Base-by-base conservation (phyloP, 2,329 filamentous ascomycete genomes). In the Endothia cerciana region DNA sequence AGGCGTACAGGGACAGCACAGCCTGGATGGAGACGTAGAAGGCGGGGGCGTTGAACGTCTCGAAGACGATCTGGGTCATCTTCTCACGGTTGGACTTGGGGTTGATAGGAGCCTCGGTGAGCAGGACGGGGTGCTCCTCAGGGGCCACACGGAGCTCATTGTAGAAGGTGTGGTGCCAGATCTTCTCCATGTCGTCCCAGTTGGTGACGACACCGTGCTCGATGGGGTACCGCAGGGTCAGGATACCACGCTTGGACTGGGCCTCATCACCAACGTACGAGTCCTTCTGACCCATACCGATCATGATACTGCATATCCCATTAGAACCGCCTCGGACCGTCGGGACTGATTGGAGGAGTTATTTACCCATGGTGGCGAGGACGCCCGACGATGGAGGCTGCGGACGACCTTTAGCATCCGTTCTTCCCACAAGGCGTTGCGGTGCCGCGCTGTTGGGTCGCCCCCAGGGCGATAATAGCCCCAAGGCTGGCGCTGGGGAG, bases 171-270 rank as follows among this genome's bases (percentile, higher is more conserved):
- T 99, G 95, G 85, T 99, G 95, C 95, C 95, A 99, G 77, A 99
- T 98, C 91, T 98, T 98, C 89, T 98, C 95, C 95, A 98, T 98
- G 84, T 98, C 95, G 83, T 99, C 95, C 95, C 95, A 99, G 92
- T 98, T 98, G 86, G 95, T 99, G 81, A 99, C 95, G 78, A 99
- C 95, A 95, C 95, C 95, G 90, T 99, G 95, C 89, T 99, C 95
- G 82, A 99, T 99, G 80, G 95, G 95, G 86, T 99, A 99, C 87
- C 95, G 91, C 81, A 99, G 89, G 72, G 94, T 98, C 77, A 99
- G 90, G 86, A 99, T 98, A 97, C 95, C 95, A 95, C 95, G 94
- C 94, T 99, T 99, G 81, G 95, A 99, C 88, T 99, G 95, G 85
- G 95, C 95, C 89, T 99, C 95, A 86, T 99, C 95, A 89, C 95